These are phyloP conservation scores for Leishmania martiniquensis DNA, from an alignment of 208 protist species.

Conservation along the genomic window DNA sequence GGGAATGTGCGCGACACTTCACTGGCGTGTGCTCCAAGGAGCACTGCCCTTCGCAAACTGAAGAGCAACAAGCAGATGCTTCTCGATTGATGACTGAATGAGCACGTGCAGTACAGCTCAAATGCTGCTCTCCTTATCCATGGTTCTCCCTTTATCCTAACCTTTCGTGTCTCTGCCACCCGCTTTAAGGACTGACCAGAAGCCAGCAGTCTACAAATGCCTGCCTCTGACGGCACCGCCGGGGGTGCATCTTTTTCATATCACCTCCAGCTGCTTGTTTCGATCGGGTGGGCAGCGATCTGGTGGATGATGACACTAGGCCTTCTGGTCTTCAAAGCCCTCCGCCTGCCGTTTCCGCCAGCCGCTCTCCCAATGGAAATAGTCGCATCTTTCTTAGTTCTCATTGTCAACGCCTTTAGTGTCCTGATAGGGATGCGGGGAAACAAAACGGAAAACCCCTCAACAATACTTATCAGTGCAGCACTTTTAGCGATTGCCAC, in stretches of 20 bases:
- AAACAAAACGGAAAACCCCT: conserved; percentile 50
- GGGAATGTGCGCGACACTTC: background rate
- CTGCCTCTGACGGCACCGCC: background rate
- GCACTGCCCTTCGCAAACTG: background rate
- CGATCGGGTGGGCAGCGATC: conserved; percentile 36
- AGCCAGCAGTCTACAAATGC: background rate
- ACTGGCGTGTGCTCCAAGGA: background rate
- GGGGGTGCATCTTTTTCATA: conserved; percentile 48
- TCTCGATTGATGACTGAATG: background rate
- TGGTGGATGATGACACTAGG: conserved; percentile 65
- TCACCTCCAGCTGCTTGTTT: conserved; percentile 50
- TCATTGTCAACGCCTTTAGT: conserved; percentile 44
- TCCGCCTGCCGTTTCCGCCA: conserved; percentile 59
- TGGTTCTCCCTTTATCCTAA: background rate
- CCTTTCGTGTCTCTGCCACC: background rate
- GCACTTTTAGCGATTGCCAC: conserved; percentile 42
- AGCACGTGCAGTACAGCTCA: background rate
- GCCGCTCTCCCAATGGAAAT: conserved; percentile 73
- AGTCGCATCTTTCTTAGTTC: conserved; percentile 48
- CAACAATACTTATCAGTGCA: conserved; percentile 36
- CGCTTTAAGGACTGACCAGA: background rate
- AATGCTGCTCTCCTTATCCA: background rate
- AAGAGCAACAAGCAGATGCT: background rate
- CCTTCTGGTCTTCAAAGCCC: conserved; percentile 69
- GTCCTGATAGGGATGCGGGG: conserved; percentile 52